Percentiles rank a stretch among this genome's conserved stretches.
Conservation (phyloP, 306 rosid species). For the Lablab purpureus region DNA sequence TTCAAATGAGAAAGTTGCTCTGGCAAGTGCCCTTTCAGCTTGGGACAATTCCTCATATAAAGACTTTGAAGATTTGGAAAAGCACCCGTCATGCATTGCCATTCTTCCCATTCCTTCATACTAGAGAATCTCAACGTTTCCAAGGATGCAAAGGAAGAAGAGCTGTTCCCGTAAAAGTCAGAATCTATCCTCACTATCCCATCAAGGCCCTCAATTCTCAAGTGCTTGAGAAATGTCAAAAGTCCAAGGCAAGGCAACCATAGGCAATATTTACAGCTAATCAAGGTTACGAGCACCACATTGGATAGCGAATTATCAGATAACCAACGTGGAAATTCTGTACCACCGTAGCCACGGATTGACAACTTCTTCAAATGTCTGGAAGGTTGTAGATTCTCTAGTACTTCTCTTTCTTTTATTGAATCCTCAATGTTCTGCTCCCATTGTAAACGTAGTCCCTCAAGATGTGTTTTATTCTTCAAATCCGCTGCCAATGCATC, state of each 20-base stretch:
- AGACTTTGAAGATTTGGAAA: background rate
- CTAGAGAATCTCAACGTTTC: background rate
- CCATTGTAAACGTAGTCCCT: background rate
- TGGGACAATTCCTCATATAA: background rate
- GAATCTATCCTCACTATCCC: background rate
- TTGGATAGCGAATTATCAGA: background rate
- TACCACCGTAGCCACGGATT: background rate
- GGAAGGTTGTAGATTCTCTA: background rate
- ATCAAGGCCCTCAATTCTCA: background rate
- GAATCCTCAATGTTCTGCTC: background rate
- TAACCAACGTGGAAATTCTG: background rate
- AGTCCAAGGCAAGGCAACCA: background rate
- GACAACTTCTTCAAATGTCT: background rate
- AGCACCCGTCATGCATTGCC: background rate
- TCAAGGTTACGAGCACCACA: background rate
- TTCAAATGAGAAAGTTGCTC: background rate
- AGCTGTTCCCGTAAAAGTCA: background rate
- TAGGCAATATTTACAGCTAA: background rate
- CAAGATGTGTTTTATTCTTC: background rate
- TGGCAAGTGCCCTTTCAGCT: background rate
- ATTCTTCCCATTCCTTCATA: conserved; percentile 8
- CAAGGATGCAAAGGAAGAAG: background rate
- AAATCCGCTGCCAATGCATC: background rate
- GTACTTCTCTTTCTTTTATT: background rate
- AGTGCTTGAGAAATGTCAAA: background rate